A percentile compares a stretch with the other conserved stretches of the same genome.
Evolutionary conservation across 192 early-diverging fungal genomes (phyloP).

Genomic region (Lunasporangiospora selenospora): DNA sequence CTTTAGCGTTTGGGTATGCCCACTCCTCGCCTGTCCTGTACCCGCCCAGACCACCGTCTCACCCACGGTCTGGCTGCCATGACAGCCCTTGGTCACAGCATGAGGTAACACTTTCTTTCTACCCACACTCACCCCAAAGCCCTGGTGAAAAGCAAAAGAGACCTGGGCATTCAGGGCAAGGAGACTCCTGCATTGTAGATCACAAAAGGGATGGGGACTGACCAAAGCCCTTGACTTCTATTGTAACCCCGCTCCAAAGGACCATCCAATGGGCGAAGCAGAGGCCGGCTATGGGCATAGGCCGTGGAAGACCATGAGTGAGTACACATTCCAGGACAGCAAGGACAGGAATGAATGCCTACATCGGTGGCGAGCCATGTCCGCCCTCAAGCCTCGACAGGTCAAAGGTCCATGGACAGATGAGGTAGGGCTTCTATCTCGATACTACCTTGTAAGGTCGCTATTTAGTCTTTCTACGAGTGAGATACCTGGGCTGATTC

Average conservation of each 20-base stretch:
- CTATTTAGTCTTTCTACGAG: no score
- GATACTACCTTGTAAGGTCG: background rate
- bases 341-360: conserved; percentile 33
- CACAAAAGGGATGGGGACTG: no score
- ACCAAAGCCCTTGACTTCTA: background rate
- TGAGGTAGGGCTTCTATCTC: conserved; percentile 11
- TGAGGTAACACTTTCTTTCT: conserved; percentile 15
- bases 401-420: conserved; percentile 48
- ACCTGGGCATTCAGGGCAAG: no score
- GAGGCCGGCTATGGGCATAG: conserved; percentile 26
- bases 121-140: background rate
- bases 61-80: background rate
- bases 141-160: background rate
- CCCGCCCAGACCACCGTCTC: background rate
- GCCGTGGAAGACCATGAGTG: conserved; percentile 32
- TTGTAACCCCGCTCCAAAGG: conserved; percentile 5
- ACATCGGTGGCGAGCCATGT: conserved; percentile 34
- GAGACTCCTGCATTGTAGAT: no score
- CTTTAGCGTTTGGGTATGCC: no score
- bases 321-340: conserved; percentile 35
- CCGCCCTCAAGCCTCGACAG: conserved; percentile 18
- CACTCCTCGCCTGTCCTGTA: background rate
- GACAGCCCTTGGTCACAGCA: conserved; percentile 41
- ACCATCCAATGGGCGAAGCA: conserved; percentile 27
- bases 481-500: no score